Percentiles rank a stretch among this genome's conserved stretches.
These are phyloP conservation scores for sweet orange (Citrus sinensis) DNA, from an alignment of 345 rosid species.

Conservation along the genomic window DNA sequence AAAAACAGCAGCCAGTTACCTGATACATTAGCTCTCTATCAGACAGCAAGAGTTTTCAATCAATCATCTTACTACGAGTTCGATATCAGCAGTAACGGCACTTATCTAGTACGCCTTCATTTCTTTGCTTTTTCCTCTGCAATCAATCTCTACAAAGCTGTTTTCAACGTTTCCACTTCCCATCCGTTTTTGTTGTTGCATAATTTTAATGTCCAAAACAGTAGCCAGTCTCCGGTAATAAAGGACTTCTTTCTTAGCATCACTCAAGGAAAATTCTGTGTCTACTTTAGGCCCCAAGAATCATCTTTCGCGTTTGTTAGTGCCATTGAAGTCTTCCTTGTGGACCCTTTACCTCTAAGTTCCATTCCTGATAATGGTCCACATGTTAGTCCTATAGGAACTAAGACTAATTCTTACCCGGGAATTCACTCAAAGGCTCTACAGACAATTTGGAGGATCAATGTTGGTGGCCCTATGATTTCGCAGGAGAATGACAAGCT, in stretches of 20 bases:
- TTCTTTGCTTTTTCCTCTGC: slow-evolving; percentile 28
- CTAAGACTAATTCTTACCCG: not conserved
- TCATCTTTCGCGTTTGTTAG: slow-evolving; percentile 54
- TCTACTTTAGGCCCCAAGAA: not conserved
- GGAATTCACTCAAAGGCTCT: slow-evolving; percentile 27
- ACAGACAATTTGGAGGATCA: slow-evolving; percentile 30
- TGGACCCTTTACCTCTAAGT: slow-evolving; percentile 17
- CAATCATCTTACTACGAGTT: slow-evolving; percentile 32
- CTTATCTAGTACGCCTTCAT: slow-evolving; percentile 46
- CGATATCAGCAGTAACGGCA: slow-evolving; percentile 16
- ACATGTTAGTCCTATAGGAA: slow-evolving; percentile 1
- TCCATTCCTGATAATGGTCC: slow-evolving; percentile 15
- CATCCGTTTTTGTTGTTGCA: slow-evolving; percentile 24
- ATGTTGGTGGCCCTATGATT: slow-evolving; percentile 45
- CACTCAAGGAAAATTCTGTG: not conserved
- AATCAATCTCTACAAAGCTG: slow-evolving; percentile 29
- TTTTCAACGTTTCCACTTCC: slow-evolving; percentile 35
- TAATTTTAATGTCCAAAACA: slow-evolving; percentile 21
- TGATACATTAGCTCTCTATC: slow-evolving; percentile 20
- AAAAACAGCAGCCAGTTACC: not conserved
- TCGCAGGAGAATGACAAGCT: slow-evolving; percentile 33
- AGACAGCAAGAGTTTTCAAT: slow-evolving; percentile 48
- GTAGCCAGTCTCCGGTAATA: slow-evolving; percentile 10
- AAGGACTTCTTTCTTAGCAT: slow-evolving; percentile 49
- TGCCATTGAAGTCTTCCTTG: slow-evolving; percentile 61